Evolutionary conservation across 257 asterid species (phyloP).

Genomic region (Solanum piurae): DNA sequence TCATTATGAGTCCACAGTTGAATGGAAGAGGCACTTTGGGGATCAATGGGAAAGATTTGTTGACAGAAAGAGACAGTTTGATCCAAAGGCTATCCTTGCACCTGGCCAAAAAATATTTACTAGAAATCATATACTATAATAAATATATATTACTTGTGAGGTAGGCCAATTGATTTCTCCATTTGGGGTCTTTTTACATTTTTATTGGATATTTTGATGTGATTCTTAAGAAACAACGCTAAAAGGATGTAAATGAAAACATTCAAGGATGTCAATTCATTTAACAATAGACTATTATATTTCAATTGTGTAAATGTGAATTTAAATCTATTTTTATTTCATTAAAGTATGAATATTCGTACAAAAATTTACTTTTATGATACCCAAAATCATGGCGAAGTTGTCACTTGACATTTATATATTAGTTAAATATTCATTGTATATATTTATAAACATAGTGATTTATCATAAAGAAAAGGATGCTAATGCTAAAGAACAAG

Average conservation of each 20-base stretch:
- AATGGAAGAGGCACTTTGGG: constrained; percentile 75
- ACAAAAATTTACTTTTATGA: too few species aligned
- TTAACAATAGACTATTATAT: background rate
- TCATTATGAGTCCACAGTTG: constrained; percentile 45
- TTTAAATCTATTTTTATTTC: background rate
- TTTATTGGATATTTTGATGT: constrained; percentile 6
- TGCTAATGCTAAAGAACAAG: background rate
- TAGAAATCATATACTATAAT: constrained; percentile 40
- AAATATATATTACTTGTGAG: background rate
- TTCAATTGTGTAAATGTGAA: background rate
- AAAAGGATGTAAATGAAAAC: constrained; percentile 37
- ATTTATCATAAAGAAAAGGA: background rate
- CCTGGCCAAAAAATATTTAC: constrained; percentile 85
- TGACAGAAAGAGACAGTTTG: constrained; percentile 51
- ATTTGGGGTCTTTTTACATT: background rate
- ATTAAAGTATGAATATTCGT: background rate
- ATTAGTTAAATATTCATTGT: background rate
- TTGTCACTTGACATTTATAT: background rate
- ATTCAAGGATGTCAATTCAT: constrained; percentile 14
- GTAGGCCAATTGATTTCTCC: background rate
- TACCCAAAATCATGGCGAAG: background rate
- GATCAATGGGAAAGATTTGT: constrained; percentile 71
- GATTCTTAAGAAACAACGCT: constrained; percentile 15
- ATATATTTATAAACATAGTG: background rate
- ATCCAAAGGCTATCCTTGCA: constrained; percentile 86